Conservation (phyloP, 257 asterid species). For the Marsdenia floribunda region DNA sequence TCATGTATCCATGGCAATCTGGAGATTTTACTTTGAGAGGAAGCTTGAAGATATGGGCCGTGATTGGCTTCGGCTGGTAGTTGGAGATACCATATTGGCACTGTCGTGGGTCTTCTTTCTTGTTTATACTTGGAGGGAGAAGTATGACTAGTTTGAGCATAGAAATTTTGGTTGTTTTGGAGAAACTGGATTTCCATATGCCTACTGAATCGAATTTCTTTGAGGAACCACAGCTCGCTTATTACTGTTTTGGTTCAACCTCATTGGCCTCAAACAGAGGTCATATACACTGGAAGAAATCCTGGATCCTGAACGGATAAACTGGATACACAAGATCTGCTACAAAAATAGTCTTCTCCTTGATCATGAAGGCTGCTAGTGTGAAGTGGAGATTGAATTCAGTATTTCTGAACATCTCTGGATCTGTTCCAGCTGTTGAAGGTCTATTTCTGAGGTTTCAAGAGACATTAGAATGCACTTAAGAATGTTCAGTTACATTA, state of each 20-base stretch:
- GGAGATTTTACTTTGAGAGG: conserved; percentile 87
- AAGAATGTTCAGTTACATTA: not conserved
- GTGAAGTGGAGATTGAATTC: not conserved
- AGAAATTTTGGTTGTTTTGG: not conserved
- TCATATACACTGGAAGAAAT: not conserved
- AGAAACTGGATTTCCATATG: not conserved
- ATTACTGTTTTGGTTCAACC: not conserved
- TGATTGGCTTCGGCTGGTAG: conserved; percentile 77
- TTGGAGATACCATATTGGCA: conserved; percentile 67
- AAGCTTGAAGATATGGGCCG: conserved; percentile 76
- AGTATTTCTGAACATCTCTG: not conserved
- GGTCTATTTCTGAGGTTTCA: not conserved
- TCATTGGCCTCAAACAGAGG: not conserved
- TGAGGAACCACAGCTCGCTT: not conserved
- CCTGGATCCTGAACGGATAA: not conserved
- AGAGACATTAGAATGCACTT: conserved; percentile 1
- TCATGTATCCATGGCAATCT: conserved; percentile 74
- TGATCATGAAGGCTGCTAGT: not conserved
- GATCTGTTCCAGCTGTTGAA: not conserved
- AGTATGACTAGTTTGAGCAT: conserved; percentile 49
- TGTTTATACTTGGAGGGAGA: conserved; percentile 87
- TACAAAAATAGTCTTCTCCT: not conserved
- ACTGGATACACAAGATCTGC: conserved; percentile 1
- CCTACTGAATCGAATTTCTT: not conserved
- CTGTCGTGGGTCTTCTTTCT: conserved; percentile 85